Conservation (phyloP, 1,284 basidiomycete genomes). For the Trichosporon faecale region DNA sequence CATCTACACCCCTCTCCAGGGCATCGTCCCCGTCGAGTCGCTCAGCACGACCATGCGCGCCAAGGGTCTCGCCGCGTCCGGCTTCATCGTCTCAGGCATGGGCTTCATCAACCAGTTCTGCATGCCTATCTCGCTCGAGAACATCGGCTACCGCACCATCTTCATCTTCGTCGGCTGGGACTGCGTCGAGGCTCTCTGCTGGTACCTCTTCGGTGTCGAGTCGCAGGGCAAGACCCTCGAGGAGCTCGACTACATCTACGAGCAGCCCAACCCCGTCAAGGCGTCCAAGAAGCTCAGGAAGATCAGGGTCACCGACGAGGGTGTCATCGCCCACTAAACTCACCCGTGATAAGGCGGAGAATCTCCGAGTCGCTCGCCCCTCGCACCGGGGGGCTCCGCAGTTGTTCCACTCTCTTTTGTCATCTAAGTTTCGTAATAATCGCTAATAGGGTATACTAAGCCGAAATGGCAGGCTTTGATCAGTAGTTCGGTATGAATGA, state of each 20-base stretch:
- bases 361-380: too few relatives aligned
- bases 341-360: not conserved
- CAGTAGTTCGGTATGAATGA: not conserved
- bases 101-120: constrained; percentile 56
- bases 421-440: not conserved
- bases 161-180: constrained; percentile 45
- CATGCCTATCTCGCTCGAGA: constrained; percentile 54
- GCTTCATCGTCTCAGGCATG: constrained; percentile 55
- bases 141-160: constrained; percentile 43
- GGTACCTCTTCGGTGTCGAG: constrained; percentile 51
- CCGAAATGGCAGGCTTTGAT: not conserved
- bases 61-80: constrained; percentile 58
- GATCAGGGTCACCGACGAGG: constrained; percentile 12
- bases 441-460: not conserved
- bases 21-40: constrained; percentile 86
- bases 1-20: constrained; percentile 45
- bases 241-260: constrained; percentile 50
- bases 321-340: constrained; percentile 1
- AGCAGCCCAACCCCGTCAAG: constrained; percentile 47
- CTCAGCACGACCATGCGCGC: constrained; percentile 88
- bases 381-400: not conserved
- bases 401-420: not conserved
- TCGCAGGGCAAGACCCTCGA: constrained; percentile 43
- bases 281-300: constrained; percentile 32
- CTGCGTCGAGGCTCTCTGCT: constrained; percentile 39